A percentile compares a stretch with the other conserved stretches of the same genome.
Conservation (phyloP, 768 basidiomycete species). For the Pleurotus cornucopiae region DNA sequence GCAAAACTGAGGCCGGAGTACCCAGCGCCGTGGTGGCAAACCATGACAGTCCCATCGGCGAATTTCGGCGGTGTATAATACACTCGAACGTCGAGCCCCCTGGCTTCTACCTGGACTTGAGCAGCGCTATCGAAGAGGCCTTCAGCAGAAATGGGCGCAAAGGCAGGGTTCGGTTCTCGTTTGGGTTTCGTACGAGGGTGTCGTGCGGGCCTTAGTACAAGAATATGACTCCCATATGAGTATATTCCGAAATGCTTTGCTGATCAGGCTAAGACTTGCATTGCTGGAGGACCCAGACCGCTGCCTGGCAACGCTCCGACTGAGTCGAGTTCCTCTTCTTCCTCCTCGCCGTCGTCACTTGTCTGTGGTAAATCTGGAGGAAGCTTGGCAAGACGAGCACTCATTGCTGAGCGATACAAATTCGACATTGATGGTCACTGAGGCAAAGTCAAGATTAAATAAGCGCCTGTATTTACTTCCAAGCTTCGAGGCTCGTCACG, state of each 20-base stretch:
- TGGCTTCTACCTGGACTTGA: conserved; percentile 62
- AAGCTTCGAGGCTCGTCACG: no score
- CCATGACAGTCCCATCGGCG: conserved; percentile 60
- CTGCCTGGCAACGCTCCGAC: conserved; percentile 59
- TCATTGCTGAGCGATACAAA: conserved; percentile 73
- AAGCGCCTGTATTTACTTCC: no score
- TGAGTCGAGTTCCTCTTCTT: conserved; percentile 52
- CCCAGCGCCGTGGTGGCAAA: conserved; percentile 96
- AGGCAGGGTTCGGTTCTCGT: conserved; percentile 52
- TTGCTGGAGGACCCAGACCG: conserved; percentile 58
- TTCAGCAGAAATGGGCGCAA: conserved; percentile 72
- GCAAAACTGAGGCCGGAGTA: conserved; percentile 90
- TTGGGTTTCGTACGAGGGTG: conserved; percentile 22
- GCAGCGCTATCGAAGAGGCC: conserved; percentile 77
- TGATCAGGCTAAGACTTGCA: conserved; percentile 38
- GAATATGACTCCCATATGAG: conserved; percentile 14
- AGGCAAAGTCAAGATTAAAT: not conserved
- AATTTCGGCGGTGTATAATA: conserved; percentile 77
- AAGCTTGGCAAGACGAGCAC: conserved; percentile 71
- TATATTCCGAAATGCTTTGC: conserved; percentile 10
- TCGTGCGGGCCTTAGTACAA: conserved; percentile 28
- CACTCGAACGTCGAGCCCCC: conserved; percentile 66
- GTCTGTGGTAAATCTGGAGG: conserved; percentile 51
- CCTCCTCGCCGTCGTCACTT: conserved; percentile 35
- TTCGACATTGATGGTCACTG: conserved; percentile 47